These are phyloP conservation scores for Stenogyne calaminthoides DNA, from an alignment of 305 asterid species.

Conservation along the genomic window DNA sequence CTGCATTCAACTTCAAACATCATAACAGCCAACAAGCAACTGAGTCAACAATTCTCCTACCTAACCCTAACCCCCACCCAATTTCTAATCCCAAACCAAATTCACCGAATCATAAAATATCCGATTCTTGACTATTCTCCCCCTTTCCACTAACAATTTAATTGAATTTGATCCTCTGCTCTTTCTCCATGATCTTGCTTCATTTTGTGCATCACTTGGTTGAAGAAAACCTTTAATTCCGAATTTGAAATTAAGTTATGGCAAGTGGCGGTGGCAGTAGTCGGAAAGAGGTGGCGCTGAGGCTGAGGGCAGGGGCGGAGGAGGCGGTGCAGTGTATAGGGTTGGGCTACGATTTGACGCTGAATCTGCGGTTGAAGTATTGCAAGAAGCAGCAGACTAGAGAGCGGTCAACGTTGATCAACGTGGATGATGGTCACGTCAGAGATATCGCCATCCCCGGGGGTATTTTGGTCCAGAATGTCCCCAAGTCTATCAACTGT, in stretches of 20 bases:
- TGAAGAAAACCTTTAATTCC: not conserved
- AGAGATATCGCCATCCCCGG: conserved; percentile 75
- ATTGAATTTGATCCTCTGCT: not conserved
- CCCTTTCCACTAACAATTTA: conserved; percentile 22
- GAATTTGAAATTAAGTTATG: conserved; percentile 18
- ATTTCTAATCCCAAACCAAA: not conserved
- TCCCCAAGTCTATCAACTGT: conserved; percentile 67
- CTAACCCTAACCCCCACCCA: conserved; percentile 20
- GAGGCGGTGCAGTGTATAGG: conserved; percentile 70
- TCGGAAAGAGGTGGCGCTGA: conserved; percentile 53
- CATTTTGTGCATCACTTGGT: not conserved
- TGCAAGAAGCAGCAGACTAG: conserved; percentile 49
- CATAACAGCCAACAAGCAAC: not conserved
- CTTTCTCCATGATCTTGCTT: not conserved
- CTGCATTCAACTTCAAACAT: not conserved
- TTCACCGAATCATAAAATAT: not conserved
- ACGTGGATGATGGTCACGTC: conserved; percentile 62
- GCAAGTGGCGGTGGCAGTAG: conserved; percentile 32
- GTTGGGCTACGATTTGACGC: conserved; percentile 65
- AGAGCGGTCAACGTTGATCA: conserved; percentile 49
- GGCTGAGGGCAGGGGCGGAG: conserved; percentile 71
- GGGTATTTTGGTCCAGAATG: conserved; percentile 71
- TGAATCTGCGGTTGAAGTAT: conserved; percentile 76
- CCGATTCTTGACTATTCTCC: conserved; percentile 28
- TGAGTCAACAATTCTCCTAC: conserved; percentile 6